phyloP scores from a whole-genome alignment of 257 asterid genomes.

The Capsicum rhomboideum region DNA sequence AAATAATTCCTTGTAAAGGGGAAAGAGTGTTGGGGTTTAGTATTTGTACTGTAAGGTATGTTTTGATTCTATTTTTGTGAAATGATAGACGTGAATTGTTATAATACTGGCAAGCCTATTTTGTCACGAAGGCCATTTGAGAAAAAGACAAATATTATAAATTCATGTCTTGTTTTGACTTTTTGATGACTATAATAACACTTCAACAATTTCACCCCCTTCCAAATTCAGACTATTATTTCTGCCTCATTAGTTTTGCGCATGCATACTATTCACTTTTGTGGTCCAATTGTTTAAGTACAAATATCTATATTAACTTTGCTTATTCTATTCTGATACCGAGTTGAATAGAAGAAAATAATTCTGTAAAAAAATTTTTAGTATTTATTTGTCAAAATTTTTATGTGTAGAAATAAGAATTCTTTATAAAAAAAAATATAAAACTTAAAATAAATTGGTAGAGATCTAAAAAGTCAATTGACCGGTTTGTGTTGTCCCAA shows the following conservation, averaged over 20 bases:
- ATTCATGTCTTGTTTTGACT: neutral
- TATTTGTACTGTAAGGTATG: neutral
- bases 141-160: neutral
- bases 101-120: neutral
- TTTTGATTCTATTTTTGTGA: neutral
- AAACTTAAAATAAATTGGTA: too few relatives aligned
- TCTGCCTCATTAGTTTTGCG: neutral
- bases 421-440: too few relatives aligned
- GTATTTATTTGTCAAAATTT: too few relatives aligned
- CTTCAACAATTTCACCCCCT: neutral
- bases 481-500: too few relatives aligned
- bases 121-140: neutral
- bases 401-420: too few relatives aligned
- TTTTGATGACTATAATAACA: neutral
- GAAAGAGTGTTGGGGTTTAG: neutral
- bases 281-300: neutral
- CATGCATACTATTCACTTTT: neutral
- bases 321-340: neutral
- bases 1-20: neutral
- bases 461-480: too few relatives aligned
- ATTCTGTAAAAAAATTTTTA: too few relatives aligned
- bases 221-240: neutral
- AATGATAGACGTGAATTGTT: neutral
- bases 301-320: neutral
- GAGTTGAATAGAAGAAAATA: too few relatives aligned